These are phyloP conservation scores for Schwanniomyces etchellsii DNA, from an alignment of 1,139 yeast genomes.

Conservation along the genomic window DNA sequence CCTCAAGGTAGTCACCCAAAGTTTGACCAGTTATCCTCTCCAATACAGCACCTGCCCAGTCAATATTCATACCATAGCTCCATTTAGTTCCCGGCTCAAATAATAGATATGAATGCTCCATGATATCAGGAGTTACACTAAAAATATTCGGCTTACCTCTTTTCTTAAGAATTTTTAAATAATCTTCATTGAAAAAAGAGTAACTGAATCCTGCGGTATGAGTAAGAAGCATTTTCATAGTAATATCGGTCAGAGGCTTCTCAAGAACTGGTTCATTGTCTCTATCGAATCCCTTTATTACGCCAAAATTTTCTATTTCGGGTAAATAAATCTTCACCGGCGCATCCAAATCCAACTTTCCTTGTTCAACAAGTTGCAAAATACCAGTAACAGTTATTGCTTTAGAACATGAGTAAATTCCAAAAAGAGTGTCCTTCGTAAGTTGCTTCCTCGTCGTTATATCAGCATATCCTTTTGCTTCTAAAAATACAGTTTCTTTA, in stretches of 20 bases:
- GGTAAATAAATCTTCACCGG: conserved; percentile 16
- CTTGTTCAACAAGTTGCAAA: conserved; percentile 14
- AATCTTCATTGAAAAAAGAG: conserved; percentile 10
- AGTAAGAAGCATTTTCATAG: conserved; percentile 11
- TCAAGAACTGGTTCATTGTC: conserved; percentile 11
- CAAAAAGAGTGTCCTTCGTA: conserved; percentile 7
- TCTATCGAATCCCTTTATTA: conserved; percentile 9
- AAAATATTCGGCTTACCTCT: conserved; percentile 6
- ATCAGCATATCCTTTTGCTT: conserved; percentile 9
- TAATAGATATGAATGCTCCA: conserved; percentile 9
- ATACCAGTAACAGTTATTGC: conserved; percentile 15
- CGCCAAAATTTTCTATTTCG: conserved; percentile 9
- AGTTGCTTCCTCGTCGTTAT: conserved; percentile 4
- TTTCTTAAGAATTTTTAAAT: conserved; percentile 5
- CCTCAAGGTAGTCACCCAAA: conserved; percentile 11
- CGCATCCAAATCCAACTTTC: conserved; percentile 13
- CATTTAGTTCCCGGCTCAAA: conserved; percentile 16
- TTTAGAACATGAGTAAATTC: conserved; percentile 11
- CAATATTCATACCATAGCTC: conserved; percentile 13
- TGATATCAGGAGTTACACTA: conserved; percentile 2
- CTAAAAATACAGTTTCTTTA: conserved; percentile 10
- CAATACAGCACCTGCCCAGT: conserved; percentile 14
- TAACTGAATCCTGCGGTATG: conserved; percentile 16
- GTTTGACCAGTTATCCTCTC: conserved; percentile 12
- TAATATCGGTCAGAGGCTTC: conserved; percentile 9